Conservation (phyloP, 352 stramenopile species). For the Globisporangium recalcitrans region DNA sequence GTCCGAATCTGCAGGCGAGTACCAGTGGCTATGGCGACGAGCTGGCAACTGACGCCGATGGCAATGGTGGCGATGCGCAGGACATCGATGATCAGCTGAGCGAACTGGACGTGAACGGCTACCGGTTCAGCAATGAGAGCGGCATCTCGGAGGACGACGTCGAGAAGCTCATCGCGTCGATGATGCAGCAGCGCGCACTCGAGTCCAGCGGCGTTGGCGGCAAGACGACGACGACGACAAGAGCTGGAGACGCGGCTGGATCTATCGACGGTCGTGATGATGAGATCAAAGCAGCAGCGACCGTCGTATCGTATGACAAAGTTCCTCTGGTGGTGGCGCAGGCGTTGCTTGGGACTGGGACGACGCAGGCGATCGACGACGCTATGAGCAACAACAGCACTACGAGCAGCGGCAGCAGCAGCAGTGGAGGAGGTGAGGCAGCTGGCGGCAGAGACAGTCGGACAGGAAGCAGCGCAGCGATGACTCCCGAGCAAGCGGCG, state of each 20-base stretch:
- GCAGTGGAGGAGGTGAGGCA: not conserved
- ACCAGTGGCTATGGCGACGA: no score
- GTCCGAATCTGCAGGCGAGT: not conserved
- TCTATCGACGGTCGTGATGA: no score
- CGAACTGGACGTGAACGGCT: constrained; percentile 10
- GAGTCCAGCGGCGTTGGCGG: not conserved
- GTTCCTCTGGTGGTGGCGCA: not conserved
- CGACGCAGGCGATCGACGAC: not conserved
- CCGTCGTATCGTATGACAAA: not conserved
- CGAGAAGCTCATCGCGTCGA: constrained; percentile 9
- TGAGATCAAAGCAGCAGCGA: not conserved
- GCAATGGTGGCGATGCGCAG: not conserved
- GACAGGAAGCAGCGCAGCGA: not conserved
- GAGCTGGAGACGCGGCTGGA: not conserved
- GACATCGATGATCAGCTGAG: not conserved
- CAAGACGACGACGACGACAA: not conserved
- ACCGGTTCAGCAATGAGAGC: constrained; percentile 15
- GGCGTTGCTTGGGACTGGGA: not conserved
- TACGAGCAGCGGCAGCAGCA: not conserved
- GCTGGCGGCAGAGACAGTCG: not conserved
- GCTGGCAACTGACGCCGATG: not conserved
- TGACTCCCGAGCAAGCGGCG: constrained; percentile 8
- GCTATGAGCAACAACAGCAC: not conserved
- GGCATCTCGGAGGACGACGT: constrained; percentile 16
- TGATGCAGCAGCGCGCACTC: not conserved